phyloP scores from a whole-genome alignment of 345 rosid species.

The Linum lewisii region DNA sequence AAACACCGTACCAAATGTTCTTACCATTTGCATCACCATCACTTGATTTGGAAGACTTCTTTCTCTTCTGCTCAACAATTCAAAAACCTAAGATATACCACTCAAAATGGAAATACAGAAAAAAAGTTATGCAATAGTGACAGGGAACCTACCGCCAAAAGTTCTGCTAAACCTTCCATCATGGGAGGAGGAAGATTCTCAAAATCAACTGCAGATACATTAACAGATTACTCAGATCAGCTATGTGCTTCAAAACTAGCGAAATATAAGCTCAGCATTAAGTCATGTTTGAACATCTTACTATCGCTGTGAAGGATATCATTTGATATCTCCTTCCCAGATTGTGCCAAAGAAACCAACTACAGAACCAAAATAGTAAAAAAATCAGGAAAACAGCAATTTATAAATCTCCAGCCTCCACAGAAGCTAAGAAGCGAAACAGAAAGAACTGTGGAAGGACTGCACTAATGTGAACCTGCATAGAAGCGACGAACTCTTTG shows the following conservation, averaged over 20 bases:
- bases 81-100: background rate
- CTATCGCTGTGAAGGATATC: conserved; percentile 43
- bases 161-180: conserved; percentile 61
- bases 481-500: conserved; percentile 57
- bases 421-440: background rate
- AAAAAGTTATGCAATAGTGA: background rate
- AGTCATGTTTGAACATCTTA: conserved; percentile 16
- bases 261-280: background rate
- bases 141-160: conserved; percentile 39
- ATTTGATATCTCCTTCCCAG: conserved; percentile 44
- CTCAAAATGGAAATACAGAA: background rate
- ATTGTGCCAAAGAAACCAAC: conserved; percentile 75
- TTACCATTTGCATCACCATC: conserved; percentile 12
- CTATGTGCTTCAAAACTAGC: background rate
- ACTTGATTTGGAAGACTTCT: conserved; percentile 35
- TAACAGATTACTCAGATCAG: too few relatives aligned
- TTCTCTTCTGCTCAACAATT: conserved; percentile 40
- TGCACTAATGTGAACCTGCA: conserved; percentile 38
- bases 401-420: background rate
- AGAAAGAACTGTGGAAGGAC: conserved; percentile 4
- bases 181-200: conserved; percentile 46
- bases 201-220: conserved; percentile 44
- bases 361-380: conserved; percentile 22
- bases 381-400: conserved; percentile 10
- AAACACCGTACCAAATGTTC: background rate